These are phyloP conservation scores for Ascochyta lentis DNA, from an alignment of 2,329 filamentous ascomycete genomes.

Conservation along the genomic window DNA sequence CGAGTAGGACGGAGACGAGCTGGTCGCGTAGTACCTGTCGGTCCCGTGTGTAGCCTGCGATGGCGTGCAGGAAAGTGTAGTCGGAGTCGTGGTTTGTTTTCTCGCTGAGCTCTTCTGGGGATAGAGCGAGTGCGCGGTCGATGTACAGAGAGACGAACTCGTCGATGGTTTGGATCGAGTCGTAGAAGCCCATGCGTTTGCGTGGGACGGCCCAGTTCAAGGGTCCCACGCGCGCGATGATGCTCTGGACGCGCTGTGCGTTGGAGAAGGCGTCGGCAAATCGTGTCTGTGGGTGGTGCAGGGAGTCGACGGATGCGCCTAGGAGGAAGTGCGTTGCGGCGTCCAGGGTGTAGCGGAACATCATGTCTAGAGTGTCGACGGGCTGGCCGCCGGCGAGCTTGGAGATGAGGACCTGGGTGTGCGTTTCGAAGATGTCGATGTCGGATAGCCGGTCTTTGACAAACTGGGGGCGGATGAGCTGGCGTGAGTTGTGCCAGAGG, in stretches of 20 bases:
- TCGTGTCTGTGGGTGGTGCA: constrained; percentile 63
- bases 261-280: constrained; percentile 85
- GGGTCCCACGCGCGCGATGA: constrained; percentile 69
- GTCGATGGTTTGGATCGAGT: constrained; percentile 72
- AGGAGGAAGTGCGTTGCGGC: constrained; percentile 86
- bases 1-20: constrained; percentile 74
- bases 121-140: constrained; percentile 72
- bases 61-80: constrained; percentile 86
- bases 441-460: constrained; percentile 84
- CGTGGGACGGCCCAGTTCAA: constrained; percentile 69
- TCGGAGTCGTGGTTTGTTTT: constrained; percentile 74
- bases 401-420: constrained; percentile 75
- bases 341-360: constrained; percentile 81
- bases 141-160: constrained; percentile 80
- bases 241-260: constrained; percentile 75
- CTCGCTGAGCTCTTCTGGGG: constrained; percentile 72
- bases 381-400: constrained; percentile 63
- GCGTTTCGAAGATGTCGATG: constrained; percentile 79
- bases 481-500: constrained; percentile 80
- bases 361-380: constrained; percentile 75
- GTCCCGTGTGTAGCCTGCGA: constrained; percentile 78
- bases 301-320: constrained; percentile 72
- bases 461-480: constrained; percentile 85
- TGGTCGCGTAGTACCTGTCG: constrained; percentile 79
- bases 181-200: constrained; percentile 65